These are phyloP conservation scores for Austroboletus festivus DNA, from an alignment of 768 basidiomycete genomes.

Conservation along the genomic window DNA sequence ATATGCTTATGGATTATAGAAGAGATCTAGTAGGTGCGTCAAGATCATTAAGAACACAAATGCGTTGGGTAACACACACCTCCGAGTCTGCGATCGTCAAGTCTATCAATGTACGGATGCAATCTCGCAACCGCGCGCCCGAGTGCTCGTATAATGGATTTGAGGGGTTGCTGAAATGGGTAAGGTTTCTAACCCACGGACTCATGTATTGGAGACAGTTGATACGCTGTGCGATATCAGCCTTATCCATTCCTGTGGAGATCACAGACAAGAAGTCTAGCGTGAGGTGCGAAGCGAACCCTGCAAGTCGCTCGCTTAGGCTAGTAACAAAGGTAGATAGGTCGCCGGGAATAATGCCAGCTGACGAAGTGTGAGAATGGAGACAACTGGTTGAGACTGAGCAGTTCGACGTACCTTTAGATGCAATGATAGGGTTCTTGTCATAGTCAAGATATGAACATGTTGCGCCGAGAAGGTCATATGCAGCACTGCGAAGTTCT, in stretches of 20 bases:
- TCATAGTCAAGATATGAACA: conserved; percentile 78
- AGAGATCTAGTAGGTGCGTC: conserved; percentile 47
- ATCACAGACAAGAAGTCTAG: conserved; percentile 90
- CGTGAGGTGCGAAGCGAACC: conserved; percentile 76
- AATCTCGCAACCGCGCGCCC: conserved; percentile 74
- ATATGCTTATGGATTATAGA: conserved; percentile 67
- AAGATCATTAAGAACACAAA: background rate
- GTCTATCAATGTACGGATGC: conserved; percentile 75
- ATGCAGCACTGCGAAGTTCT: conserved; percentile 73
- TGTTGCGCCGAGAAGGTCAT: conserved; percentile 74
- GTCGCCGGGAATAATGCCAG: conserved; percentile 69
- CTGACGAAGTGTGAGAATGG: conserved; percentile 34
- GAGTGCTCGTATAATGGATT: conserved; percentile 67
- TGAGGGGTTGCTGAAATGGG: conserved; percentile 65
- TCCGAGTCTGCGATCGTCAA: conserved; percentile 70
- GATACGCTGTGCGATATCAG: conserved; percentile 51
- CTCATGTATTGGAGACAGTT: conserved; percentile 78
- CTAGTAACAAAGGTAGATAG: conserved; percentile 56
- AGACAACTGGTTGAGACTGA: background rate
- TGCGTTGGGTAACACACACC: conserved; percentile 42
- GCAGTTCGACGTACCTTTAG: conserved; percentile 50
- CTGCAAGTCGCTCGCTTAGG: conserved; percentile 70
- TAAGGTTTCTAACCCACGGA: conserved; percentile 86
- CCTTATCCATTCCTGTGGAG: conserved; percentile 55
- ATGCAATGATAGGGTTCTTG: conserved; percentile 64